Evolutionary conservation across 371 early-diverging fungal genomes (phyloP).

Genomic region (Actinomortierella wolfii): DNA sequence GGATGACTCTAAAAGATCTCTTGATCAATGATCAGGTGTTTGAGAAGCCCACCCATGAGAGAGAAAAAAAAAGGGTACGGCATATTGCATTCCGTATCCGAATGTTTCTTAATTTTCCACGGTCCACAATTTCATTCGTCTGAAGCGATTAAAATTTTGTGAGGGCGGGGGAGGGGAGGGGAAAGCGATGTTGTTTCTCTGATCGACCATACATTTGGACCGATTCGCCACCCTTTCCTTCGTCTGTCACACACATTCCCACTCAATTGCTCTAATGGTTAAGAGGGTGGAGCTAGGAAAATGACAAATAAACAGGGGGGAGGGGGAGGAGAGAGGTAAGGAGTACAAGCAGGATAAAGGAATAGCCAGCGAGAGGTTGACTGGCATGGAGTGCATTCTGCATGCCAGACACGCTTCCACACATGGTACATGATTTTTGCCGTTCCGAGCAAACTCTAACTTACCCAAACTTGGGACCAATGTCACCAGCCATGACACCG

Average conservation of each 20-base stretch:
- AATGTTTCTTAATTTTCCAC: conserved; percentile 51
- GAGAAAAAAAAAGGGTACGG: background rate
- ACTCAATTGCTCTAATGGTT: background rate
- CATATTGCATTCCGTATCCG: too few species aligned
- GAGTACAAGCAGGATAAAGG: conserved; percentile 68
- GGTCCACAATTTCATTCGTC: too few species aligned
- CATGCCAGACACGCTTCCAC: conserved; percentile 81
- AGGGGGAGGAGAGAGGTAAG: conserved; percentile 45
- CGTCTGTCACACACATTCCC: background rate
- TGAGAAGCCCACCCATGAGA: background rate
- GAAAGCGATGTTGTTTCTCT: too few species aligned
- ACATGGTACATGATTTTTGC: conserved; percentile 75
- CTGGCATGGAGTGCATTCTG: conserved; percentile 61
- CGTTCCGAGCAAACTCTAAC: conserved; percentile 74
- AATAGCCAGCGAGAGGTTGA: conserved; percentile 35
- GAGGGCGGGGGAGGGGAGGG: too few species aligned
- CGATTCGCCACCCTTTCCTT: background rate
- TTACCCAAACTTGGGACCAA: conserved; percentile 80
- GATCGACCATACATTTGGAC: background rate
- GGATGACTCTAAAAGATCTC: conserved; percentile 1
- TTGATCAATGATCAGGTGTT: background rate
- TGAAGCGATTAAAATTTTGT: too few species aligned
- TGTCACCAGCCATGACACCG: conserved; percentile 73
- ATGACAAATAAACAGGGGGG: background rate
- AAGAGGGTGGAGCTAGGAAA: background rate